phyloP scores from a whole-genome alignment of 106 monocot species.

The Acorus calamus region DNA sequence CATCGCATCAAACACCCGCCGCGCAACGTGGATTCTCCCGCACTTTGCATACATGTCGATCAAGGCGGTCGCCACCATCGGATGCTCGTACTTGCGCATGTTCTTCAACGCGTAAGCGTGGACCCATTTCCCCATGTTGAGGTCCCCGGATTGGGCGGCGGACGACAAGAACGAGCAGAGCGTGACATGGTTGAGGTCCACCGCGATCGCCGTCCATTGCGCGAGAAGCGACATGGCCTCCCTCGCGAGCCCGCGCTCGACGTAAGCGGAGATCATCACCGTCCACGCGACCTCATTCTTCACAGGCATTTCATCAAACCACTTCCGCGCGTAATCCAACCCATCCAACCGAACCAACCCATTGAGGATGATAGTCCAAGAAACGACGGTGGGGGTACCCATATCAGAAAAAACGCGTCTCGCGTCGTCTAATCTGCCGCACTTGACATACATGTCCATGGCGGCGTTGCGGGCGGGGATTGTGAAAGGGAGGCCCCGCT shows the following conservation, averaged over 20 bases:
- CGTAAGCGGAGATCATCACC: constrained; percentile 36
- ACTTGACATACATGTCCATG: constrained; percentile 42
- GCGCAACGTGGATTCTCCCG: constrained; percentile 14
- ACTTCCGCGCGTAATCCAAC: constrained; percentile 14
- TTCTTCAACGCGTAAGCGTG: constrained; percentile 27
- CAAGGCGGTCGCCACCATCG: constrained; percentile 10
- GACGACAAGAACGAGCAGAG: constrained; percentile 53
- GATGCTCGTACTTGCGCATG: no score
- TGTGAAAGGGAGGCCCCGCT: constrained; percentile 28
- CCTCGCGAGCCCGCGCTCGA: constrained; percentile 37
- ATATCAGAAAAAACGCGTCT: constrained; percentile 40
- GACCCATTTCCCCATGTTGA: constrained; percentile 40
- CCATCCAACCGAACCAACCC: constrained; percentile 43
- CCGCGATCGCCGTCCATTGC: constrained; percentile 14
- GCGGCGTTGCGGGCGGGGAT: constrained; percentile 26
- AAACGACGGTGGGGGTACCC: constrained; percentile 21
- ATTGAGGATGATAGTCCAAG: constrained; percentile 46
- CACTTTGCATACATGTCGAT: constrained; percentile 34
- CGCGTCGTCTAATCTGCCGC: constrained; percentile 37
- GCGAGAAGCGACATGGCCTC: constrained; percentile 34
- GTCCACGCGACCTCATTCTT: constrained; percentile 50
- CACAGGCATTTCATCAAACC: constrained; percentile 42
- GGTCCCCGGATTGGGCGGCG: constrained; percentile 57
- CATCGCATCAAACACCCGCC: constrained; percentile 24
- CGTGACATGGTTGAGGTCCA: constrained; percentile 26